Conservation (phyloP, 495 filamentous ascomycete genomes). For the Penicillium argentinense region DNA sequence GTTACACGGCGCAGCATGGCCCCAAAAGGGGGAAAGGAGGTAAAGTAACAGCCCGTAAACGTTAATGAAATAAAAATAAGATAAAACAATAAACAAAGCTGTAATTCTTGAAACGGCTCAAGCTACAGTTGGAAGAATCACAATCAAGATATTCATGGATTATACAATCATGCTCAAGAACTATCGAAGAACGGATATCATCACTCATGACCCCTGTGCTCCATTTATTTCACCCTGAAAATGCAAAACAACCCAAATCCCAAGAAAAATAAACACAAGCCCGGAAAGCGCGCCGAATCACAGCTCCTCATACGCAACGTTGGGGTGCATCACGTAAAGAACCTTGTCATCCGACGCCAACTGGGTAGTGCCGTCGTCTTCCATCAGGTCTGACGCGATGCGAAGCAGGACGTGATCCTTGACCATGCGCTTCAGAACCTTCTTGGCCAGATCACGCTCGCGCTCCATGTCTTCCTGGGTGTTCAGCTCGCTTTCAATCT, state of each 20-base stretch:
- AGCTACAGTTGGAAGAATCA: too few relatives aligned
- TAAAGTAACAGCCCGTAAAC: too few relatives aligned
- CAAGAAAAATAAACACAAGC: conserved; percentile 15
- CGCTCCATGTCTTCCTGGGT: conserved; percentile 74
- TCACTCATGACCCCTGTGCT: conserved; percentile 34
- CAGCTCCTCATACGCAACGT: conserved; percentile 79
- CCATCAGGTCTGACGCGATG: conserved; percentile 72
- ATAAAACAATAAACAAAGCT: too few relatives aligned
- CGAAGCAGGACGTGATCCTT: conserved; percentile 96
- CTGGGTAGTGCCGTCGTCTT: conserved; percentile 52
- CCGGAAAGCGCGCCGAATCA: conserved; percentile 12
- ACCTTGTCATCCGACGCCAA: conserved; percentile 50
- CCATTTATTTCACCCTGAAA: conserved; percentile 27
- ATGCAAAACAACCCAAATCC: conserved; percentile 23
- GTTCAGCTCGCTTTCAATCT: conserved; percentile 81
- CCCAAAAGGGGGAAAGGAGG: too few relatives aligned
- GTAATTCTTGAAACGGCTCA: too few relatives aligned
- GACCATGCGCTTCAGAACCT: conserved; percentile 94
- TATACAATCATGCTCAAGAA: conserved; percentile 21
- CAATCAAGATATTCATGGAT: conserved; percentile 2
- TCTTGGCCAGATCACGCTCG: conserved; percentile 75
- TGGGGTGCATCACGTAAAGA: conserved; percentile 92
- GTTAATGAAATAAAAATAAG: too few relatives aligned
- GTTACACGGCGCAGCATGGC: too few relatives aligned
- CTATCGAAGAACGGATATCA: conserved; percentile 30